A percentile compares a stretch with the other conserved stretches of the same genome.
phyloP scores from a whole-genome alignment of 1,284 basidiomycete genomes.

The Pterulicium gracile region DNA sequence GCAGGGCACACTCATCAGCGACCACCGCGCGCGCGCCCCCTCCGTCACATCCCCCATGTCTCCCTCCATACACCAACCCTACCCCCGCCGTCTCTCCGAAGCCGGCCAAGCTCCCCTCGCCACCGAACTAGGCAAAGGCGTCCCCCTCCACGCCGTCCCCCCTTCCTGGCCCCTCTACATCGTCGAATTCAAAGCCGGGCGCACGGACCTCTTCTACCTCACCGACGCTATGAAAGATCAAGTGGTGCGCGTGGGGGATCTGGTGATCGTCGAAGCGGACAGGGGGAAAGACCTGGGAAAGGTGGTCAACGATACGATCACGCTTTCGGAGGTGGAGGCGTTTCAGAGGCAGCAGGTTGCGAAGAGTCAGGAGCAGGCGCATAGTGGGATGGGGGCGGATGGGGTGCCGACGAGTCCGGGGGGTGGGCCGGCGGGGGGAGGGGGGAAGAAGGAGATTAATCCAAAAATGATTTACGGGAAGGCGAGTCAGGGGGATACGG shows the following conservation, averaged over 20 bases:
- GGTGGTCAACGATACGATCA: constrained; percentile 82
- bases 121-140: constrained; percentile 79
- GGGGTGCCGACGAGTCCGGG: constrained; percentile 49
- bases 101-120: constrained; percentile 24
- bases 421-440: constrained; percentile 16
- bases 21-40: constrained; percentile 21
- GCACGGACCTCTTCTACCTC: constrained; percentile 90
- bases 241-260: constrained; percentile 72
- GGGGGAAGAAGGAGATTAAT: constrained; percentile 80
- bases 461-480: constrained; percentile 97
- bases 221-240: constrained; percentile 45
- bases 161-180: constrained; percentile 86
- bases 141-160: constrained; percentile 77
- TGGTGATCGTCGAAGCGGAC: constrained; percentile 96
- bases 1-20: constrained; percentile 17
- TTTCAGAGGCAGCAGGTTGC: constrained; percentile 69
- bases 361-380: constrained; percentile 29
- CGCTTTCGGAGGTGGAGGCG: constrained; percentile 84
- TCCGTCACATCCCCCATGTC: constrained; percentile 33
- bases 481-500: constrained; percentile 76
- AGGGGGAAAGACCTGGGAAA: constrained; percentile 89
- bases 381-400: constrained; percentile 23
- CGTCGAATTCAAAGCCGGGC: constrained; percentile 94
- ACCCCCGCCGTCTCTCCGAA: constrained; percentile 43
- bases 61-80: constrained; percentile 28